A percentile compares a stretch with the other conserved stretches of the same genome.
Conservation (phyloP, 139 green algal species). For the Chlamydomonas sp. region DNA sequence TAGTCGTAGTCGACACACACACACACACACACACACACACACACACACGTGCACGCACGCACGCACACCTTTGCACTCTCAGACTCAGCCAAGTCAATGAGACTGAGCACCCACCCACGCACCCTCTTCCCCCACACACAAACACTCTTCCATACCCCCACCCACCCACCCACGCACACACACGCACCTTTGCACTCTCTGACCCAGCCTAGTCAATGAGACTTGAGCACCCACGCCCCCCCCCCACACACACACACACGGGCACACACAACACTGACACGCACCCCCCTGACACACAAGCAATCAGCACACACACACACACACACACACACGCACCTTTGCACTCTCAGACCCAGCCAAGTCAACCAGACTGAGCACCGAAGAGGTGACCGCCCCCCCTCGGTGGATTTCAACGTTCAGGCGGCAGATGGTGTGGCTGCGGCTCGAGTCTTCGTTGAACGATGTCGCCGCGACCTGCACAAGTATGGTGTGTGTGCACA, state of each 20-base stretch:
- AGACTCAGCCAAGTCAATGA: conserved; percentile 12
- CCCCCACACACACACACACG: too few species aligned
- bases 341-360: conserved; percentile 29
- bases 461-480: conserved; percentile 33
- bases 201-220: conserved; percentile 86
- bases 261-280: too few species aligned
- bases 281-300: too few species aligned
- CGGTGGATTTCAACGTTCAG: conserved; percentile 70
- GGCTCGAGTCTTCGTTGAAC: conserved; percentile 73
- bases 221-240: too few species aligned
- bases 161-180: too few species aligned
- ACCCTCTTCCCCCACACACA: neutral
- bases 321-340: conserved; percentile 32
- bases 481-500: conserved; percentile 12
- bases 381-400: conserved; percentile 32
- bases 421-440: conserved; percentile 79
- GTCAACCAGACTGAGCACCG: conserved; percentile 5
- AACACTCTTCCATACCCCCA: neutral
- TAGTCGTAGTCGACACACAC: too few species aligned
- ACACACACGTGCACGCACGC: neutral
- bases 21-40: too few species aligned
- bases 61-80: conserved; percentile 47
- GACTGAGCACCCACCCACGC: neutral
- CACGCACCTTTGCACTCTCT: conserved; percentile 61
- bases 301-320: too few species aligned